phyloP scores from a whole-genome alignment of 2,329 filamentous ascomycete genomes.

The Aspergillus candidus region DNA sequence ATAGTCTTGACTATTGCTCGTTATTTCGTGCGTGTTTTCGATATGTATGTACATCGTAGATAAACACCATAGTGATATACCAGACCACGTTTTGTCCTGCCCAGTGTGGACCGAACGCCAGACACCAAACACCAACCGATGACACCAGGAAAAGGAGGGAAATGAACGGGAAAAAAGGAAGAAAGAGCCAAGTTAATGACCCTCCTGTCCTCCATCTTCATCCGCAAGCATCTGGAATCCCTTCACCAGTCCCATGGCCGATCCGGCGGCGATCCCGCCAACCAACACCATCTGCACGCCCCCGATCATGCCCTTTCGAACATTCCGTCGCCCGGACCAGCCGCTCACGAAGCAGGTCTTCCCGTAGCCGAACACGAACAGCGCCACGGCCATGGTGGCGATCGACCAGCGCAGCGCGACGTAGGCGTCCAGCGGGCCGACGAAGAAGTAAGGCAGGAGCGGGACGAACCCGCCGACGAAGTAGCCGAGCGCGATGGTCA shows the following conservation, averaged over 20 bases:
- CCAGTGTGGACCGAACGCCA: no score
- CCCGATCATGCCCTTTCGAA: slow-evolving; percentile 29
- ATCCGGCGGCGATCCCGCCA: slow-evolving; percentile 34
- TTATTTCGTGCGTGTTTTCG: no score
- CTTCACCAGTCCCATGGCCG: slow-evolving; percentile 37
- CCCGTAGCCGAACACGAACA: slow-evolving; percentile 48
- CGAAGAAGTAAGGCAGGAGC: slow-evolving; percentile 52
- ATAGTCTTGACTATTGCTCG: no score
- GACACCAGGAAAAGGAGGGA: background rate
- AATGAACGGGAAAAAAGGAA: background rate
- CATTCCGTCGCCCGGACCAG: slow-evolving; percentile 30
- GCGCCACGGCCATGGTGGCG: slow-evolving; percentile 44
- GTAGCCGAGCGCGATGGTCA: slow-evolving; percentile 37
- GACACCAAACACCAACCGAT: no score
- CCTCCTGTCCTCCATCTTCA: slow-evolving; percentile 7
- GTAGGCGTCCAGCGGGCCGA: slow-evolving; percentile 75
- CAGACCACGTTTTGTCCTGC: no score
- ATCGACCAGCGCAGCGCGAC: slow-evolving; percentile 59
- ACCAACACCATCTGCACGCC: slow-evolving; percentile 38
- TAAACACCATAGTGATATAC: no score
- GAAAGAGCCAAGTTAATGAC: no score
- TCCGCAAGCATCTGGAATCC: slow-evolving; percentile 30
- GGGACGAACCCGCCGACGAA: slow-evolving; percentile 44
- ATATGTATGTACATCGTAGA: no score
- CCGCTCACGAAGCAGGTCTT: slow-evolving; percentile 41